Evolutionary conservation across 164 flowering plant genomes (phyloP), one percentile per base, ranked within the genome.

Genomic region (Vitis riparia): DNA sequence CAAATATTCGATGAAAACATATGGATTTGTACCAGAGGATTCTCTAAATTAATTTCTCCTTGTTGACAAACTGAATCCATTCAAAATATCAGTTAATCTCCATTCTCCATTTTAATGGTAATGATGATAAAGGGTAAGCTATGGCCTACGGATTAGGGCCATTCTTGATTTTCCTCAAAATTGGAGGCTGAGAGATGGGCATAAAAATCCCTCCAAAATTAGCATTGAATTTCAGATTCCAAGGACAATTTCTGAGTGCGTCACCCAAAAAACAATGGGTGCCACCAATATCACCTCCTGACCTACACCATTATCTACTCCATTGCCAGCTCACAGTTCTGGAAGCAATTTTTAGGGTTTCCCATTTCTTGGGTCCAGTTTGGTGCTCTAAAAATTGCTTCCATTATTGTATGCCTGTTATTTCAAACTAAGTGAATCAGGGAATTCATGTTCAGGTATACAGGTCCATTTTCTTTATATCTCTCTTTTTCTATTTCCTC

Each of bases 261-360:
- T 60, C 62, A 32, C 23, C 50, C 62, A 15, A 68, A 44, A 48
- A 3, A 58, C 15, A 12, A 75, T 66, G 76, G 70, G 52, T 30
- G 8, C 48, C 73, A 67, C 48, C 65, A 59, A 13, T 62, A 51
- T 30, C 71, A 52, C 64, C 67, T 19, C 63, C 9, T 71, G 58
- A 68, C 14, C 16, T 53, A 29, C 49, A 4, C 30, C 16, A 59
- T 48, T 2, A 9, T 4, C 56, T 56, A 17, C 57, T 17, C n/a
- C 1, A 1, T 8, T 30, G 37, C 58, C 57, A 27, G 69, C 73
- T 30, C 32, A 23, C 27, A 23, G 27, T 23, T 23, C 27, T 23
- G 27, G 27, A 23, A 23, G 27, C 27, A 23, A 23, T 72, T 69
- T 67, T 73, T 73, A 47, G 78, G 81, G 73, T 71, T 68, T 56